These are phyloP conservation scores for Aspergillus felis DNA, from an alignment of 2,329 filamentous ascomycete genomes.

Conservation along the genomic window DNA sequence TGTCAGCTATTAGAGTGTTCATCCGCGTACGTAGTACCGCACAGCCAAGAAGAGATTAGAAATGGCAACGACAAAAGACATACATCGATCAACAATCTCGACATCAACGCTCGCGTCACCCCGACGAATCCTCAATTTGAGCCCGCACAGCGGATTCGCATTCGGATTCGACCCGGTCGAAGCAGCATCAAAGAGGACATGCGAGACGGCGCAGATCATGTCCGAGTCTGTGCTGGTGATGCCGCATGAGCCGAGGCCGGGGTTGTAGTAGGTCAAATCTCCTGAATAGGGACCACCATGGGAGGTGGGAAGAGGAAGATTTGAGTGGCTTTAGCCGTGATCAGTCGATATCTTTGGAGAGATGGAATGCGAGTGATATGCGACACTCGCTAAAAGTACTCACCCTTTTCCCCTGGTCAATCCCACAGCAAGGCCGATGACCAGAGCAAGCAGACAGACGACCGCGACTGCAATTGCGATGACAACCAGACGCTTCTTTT, in stretches of 20 bases:
- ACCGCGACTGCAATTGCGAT: slow-evolving; percentile 8
- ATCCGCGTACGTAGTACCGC: background rate
- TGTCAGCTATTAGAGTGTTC: slow-evolving; percentile 7
- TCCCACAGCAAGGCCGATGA: slow-evolving; percentile 24
- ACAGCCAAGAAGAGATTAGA: background rate
- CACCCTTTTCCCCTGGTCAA: slow-evolving; percentile 19
- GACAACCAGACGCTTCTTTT: slow-evolving; percentile 16
- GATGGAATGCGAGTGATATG: background rate
- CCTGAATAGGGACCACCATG: slow-evolving; percentile 53
- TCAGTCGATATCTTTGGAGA: background rate
- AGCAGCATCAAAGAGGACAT: slow-evolving; percentile 62
- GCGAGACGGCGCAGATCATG: slow-evolving; percentile 63
- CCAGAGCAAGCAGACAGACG: slow-evolving; percentile 15
- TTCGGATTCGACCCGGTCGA: slow-evolving; percentile 55
- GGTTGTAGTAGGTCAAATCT: slow-evolving; percentile 66
- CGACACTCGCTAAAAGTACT: background rate
- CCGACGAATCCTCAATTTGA: slow-evolving; percentile 59
- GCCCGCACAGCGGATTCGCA: slow-evolving; percentile 63
- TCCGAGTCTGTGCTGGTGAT: slow-evolving; percentile 52
- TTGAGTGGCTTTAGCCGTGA: slow-evolving; percentile 2
- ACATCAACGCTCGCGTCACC: slow-evolving; percentile 56
- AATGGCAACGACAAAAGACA: slow-evolving; percentile 1
- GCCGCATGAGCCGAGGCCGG: slow-evolving; percentile 68
- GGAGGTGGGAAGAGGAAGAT: slow-evolving; percentile 26
- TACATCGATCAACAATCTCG: slow-evolving; percentile 66